Evolutionary conservation across 2,329 filamentous ascomycete genomes (phyloP).

Genomic region (Colletotrichum godetiae): DNA sequence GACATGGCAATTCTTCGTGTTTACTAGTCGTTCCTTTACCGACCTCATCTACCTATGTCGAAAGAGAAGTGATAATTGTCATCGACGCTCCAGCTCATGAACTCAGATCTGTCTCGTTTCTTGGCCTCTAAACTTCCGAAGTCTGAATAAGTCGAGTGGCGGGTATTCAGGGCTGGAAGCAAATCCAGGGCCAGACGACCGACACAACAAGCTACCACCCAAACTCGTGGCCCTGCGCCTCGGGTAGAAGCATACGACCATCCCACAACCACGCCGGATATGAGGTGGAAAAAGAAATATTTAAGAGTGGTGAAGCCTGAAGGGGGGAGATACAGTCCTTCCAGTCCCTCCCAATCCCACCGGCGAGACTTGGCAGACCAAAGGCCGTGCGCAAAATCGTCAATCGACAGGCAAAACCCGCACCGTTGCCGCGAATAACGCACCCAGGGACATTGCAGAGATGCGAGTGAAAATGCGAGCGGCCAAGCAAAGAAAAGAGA

Average conservation of each 20-base stretch:
- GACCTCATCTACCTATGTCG: neutral
- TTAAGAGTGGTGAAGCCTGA: neutral
- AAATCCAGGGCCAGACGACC: neutral
- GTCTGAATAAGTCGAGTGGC: neutral
- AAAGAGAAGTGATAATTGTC: neutral
- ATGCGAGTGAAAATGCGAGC: neutral
- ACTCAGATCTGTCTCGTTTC: neutral
- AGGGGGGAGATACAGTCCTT: neutral
- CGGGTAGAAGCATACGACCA: conserved; percentile 21
- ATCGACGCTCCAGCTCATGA: neutral
- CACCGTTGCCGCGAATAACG: neutral
- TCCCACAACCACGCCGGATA: conserved; percentile 12
- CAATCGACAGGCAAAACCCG: neutral
- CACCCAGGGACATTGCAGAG: neutral
- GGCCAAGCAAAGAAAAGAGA: neutral
- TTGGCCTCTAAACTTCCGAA: neutral
- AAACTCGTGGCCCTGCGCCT: conserved; percentile 16
- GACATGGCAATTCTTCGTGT: neutral
- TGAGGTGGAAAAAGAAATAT: neutral
- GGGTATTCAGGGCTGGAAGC: neutral
- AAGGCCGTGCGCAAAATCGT: conserved; percentile 11
- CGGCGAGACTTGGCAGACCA: conserved; percentile 8
- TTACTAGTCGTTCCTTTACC: neutral
- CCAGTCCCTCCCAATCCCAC: neutral
- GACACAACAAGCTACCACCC: neutral